Base-by-base conservation (phyloP, 352 stramenopile genomes). In the Phytophthora podocarpi region DNA sequence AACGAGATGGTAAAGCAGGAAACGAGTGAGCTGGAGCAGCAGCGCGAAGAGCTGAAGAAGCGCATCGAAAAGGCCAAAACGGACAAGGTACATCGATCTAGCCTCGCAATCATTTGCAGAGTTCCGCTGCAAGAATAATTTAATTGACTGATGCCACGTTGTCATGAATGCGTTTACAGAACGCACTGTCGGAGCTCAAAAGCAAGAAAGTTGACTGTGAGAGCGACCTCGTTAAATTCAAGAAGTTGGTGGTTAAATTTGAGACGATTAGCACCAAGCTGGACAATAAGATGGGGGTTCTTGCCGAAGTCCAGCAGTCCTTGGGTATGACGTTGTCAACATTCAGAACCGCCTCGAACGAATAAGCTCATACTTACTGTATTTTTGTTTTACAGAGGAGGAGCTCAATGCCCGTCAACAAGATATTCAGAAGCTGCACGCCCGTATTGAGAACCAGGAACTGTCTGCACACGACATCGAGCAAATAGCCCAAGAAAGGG, bases 151-250 rank as follows among this genome's bases (percentile, higher is more conserved):
- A 62, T 24, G 16, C 30, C 3, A 26, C 21, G 7, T n/a, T 66
- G 21, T 37, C 20, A 46, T 45, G 18, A 5, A 35, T 47, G 27
- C 10, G 11, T 78, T 59, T 8, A 88, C 13, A 78, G 70, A 68
- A 71, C 11, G 43, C 85, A 21, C 67, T 98, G 13, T 81, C 93
- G 16, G 67, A 83, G 35, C 70, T 97, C 10, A 73, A 85, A 27
- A 61, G 93, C 48, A 97, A 96, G 34, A 89, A 97, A 53, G 76
- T 79, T 27, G 87, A 98, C 34, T 94, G 91, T 41, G 63, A 80
- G 10, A 90, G 76, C 34, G 94, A 98, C 58, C 79, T 97, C 32
- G 84, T 91, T 26, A 98, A 98, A 71, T 98, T 98, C 59, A 74
- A 93, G 32, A 82, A 89, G 23, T 76, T 98, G 1, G 82, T 98